Evolutionary conservation across 2,329 filamentous ascomycete species (phyloP), one percentile per base, ranked within the genome.

Genomic region (Dryadomyces sulphureus): DNA sequence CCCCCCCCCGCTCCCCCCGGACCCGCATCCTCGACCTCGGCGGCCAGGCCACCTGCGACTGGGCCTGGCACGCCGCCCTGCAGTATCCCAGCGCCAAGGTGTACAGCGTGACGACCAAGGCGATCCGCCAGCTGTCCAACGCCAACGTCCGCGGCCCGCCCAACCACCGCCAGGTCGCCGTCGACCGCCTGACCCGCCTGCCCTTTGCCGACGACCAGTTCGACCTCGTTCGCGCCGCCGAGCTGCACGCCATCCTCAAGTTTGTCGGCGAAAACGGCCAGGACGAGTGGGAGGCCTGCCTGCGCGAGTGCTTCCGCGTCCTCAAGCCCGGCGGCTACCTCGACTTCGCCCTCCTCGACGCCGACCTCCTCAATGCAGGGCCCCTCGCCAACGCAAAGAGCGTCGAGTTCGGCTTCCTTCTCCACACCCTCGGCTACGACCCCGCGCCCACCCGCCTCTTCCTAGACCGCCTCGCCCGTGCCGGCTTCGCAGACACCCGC

Each of bases 321-420:
- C 78, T 95, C 54, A 94, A 94, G 66, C 89, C 90, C 0, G 88
- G 87, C 43, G 92, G 92, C 27, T 90, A 90, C 61, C 68, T 98
- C 48, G 92, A 98, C 59, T 98, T 92, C 65, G 81, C 79, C 51
- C 66, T 96, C 39, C 76, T 96, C 54, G 92, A 98, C 61, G 84
- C 88, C 1, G 88, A 94, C 57, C 79, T 98, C 54, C 79, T 93
- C 51, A 89, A 88, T 53, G 80, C 87, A 0, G 89, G 89, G 0
- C 79, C 84, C 0, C 70, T 81, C 19, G 86, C 81, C 32, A 79
- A 86, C 48, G 86, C 87, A 40, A 83, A 92, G 60, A 84, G 82
- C 42, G 86, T 93, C 46, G 89, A 96, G 62, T 96, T 98, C 58
- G 83, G 84, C 36, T 93, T 92, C 68, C 81, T 84, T 45, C 80